These are phyloP conservation scores for Erodium moschatum DNA, from an alignment of 441 rosid species.

Conservation along the genomic window DNA sequence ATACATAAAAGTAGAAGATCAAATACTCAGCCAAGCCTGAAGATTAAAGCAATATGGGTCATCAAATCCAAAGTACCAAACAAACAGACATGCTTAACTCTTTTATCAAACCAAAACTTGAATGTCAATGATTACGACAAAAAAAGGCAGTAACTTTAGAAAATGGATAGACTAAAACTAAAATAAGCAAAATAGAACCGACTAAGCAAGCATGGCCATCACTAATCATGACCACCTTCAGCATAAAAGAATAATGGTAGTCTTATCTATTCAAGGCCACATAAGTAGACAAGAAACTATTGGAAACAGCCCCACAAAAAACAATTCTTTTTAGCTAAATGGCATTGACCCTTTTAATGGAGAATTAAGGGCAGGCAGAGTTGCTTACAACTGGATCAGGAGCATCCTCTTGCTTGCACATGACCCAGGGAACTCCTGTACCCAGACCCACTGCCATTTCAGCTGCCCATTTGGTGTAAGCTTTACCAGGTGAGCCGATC, in stretches of 20 bases:
- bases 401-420: conserved; percentile 32
- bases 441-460: conserved; percentile 24
- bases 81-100: neutral
- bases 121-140: neutral
- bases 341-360: conserved; percentile 2
- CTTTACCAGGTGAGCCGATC: conserved; percentile 59
- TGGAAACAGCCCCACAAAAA: neutral
- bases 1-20: neutral
- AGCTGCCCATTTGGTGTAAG: conserved; percentile 43
- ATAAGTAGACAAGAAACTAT: neutral
- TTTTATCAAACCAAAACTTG: conserved; percentile 3
- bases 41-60: neutral
- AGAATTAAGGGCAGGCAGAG: neutral
- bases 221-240: neutral
- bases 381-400: conserved; percentile 29
- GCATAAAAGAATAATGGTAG: conserved; percentile 1
- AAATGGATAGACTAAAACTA: conserved; percentile 1
- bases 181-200: neutral
- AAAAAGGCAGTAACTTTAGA: neutral
- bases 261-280: conserved; percentile 2
- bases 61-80: neutral
- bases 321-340: neutral
- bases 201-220: neutral
- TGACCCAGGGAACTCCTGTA: conserved; percentile 28
- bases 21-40: neutral